A percentile compares a stretch with the other conserved stretches of the same genome.
These are phyloP conservation scores for Fremontodendron californicum DNA, from an alignment of 345 rosid species.

Conservation along the genomic window DNA sequence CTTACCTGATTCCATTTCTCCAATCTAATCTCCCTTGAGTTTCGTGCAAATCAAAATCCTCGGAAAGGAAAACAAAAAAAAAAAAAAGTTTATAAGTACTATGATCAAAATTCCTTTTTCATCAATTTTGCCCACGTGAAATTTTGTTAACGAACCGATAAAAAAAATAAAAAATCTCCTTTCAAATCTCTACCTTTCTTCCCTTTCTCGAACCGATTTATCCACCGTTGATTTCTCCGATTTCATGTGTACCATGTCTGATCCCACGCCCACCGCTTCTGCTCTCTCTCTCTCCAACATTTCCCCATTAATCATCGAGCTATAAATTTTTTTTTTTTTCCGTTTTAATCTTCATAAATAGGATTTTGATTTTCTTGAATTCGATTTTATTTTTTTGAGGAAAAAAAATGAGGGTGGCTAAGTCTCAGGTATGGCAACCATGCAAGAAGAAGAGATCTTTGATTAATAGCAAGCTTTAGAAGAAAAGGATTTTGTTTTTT, in stretches of 20 bases:
- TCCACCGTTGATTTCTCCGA: conserved; percentile 1
- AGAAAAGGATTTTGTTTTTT: neutral
- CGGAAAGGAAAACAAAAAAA: too few relatives aligned
- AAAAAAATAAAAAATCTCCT: neutral
- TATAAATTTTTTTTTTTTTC: neutral
- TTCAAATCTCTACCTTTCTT: too few relatives aligned
- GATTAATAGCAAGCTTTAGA: conserved; percentile 18
- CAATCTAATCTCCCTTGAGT: neutral
- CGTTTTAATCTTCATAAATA: neutral
- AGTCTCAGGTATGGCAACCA: conserved; percentile 98
- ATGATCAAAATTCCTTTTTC: neutral
- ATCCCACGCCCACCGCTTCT: conserved; percentile 1
- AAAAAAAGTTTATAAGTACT: neutral
- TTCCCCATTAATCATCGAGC: neutral
- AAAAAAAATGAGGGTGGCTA: conserved; percentile 59
- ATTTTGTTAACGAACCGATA: neutral
- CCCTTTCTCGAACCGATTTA: neutral
- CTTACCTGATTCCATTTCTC: neutral
- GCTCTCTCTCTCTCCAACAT: neutral
- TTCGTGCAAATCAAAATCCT: neutral
- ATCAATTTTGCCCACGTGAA: neutral
- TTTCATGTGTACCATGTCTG: neutral
- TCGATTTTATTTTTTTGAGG: neutral
- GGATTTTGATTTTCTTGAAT: neutral
- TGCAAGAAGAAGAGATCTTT: conserved; percentile 90